These are phyloP conservation scores for Heterobasidion parviporum DNA, from an alignment of 1,284 basidiomycete species.

Conservation along the genomic window DNA sequence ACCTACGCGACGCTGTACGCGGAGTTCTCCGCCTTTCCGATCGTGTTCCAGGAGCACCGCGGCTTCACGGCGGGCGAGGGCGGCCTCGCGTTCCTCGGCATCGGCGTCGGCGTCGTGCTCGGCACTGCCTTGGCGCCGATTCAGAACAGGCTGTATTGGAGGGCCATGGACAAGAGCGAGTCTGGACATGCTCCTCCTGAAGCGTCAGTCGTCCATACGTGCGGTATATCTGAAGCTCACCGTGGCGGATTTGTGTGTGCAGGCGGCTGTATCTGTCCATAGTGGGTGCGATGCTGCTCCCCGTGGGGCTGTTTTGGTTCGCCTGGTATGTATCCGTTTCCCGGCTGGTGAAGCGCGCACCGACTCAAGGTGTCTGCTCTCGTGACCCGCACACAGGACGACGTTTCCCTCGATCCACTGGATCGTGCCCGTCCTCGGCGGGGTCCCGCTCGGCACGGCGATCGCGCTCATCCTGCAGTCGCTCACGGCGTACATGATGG, in stretches of 20 bases:
- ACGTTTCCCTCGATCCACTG: constrained; percentile 47
- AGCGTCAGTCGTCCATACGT: constrained; percentile 31
- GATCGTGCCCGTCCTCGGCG: constrained; percentile 56
- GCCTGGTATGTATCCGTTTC: constrained; percentile 26
- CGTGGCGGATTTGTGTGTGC: constrained; percentile 3
- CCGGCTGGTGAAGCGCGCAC: neutral
- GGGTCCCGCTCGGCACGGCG: constrained; percentile 56
- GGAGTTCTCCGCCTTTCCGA: constrained; percentile 52
- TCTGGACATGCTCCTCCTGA: constrained; percentile 52
- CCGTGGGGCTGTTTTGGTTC: constrained; percentile 60
- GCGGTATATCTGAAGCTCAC: neutral
- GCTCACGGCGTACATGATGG: constrained; percentile 58
- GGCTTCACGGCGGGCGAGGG: constrained; percentile 52
- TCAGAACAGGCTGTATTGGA: constrained; percentile 49
- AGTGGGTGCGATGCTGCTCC: constrained; percentile 44
- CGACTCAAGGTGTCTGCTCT: neutral
- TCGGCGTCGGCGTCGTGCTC: constrained; percentile 50
- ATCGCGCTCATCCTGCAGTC: constrained; percentile 53
- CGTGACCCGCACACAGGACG: constrained; percentile 33
- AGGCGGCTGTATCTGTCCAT: constrained; percentile 54
- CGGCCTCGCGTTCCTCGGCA: constrained; percentile 59
- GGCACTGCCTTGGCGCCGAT: constrained; percentile 46
- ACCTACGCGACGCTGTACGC: constrained; percentile 56
- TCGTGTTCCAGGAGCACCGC: constrained; percentile 53
- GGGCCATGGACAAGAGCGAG: constrained; percentile 38